These are phyloP conservation scores for Thraustotheca clavata DNA, from an alignment of 352 stramenopile species.

Conservation along the genomic window DNA sequence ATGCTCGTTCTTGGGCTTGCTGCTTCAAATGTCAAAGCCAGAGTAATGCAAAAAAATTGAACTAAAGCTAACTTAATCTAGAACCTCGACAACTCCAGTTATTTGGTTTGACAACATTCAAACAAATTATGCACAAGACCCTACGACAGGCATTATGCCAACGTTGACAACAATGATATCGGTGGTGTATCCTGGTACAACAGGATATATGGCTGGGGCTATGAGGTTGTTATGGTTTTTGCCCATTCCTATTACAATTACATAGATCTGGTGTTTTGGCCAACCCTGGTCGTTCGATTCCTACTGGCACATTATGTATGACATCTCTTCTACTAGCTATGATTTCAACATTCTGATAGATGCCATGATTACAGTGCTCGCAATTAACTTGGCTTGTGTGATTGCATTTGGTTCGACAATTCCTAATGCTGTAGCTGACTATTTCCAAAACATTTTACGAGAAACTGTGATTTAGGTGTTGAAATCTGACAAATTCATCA, in stretches of 20 bases:
- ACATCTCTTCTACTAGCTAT: neutral
- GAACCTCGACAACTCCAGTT: conserved; percentile 12
- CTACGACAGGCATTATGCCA: conserved; percentile 42
- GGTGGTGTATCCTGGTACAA: conserved; percentile 67
- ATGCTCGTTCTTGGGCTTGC: conserved; percentile 19
- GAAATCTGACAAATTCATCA: conserved; percentile 55
- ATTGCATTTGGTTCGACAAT: conserved; percentile 35
- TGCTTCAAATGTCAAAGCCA: conserved; percentile 15
- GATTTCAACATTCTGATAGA: neutral
- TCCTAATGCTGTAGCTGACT: neutral
- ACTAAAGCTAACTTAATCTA: conserved; percentile 23
- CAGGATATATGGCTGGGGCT: conserved; percentile 64
- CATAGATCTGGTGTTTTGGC: conserved; percentile 32
- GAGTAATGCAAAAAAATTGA: too few relatives aligned
- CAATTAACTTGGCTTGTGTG: conserved; percentile 45
- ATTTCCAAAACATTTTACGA: neutral
- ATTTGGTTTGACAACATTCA: conserved; percentile 39
- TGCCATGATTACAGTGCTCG: conserved; percentile 41
- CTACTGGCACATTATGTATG: conserved; percentile 41
- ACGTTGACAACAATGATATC: conserved; percentile 49
- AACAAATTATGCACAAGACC: conserved; percentile 42
- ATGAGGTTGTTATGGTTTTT: conserved; percentile 27
- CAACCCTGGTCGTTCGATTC: conserved; percentile 43
- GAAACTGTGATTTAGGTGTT: conserved; percentile 29
- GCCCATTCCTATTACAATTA: neutral